Percentiles rank a stretch among this genome's conserved stretches.
These are phyloP conservation scores for Drechslerella dactyloides DNA, from an alignment of 2,329 filamentous ascomycete species.

Conservation along the genomic window DNA sequence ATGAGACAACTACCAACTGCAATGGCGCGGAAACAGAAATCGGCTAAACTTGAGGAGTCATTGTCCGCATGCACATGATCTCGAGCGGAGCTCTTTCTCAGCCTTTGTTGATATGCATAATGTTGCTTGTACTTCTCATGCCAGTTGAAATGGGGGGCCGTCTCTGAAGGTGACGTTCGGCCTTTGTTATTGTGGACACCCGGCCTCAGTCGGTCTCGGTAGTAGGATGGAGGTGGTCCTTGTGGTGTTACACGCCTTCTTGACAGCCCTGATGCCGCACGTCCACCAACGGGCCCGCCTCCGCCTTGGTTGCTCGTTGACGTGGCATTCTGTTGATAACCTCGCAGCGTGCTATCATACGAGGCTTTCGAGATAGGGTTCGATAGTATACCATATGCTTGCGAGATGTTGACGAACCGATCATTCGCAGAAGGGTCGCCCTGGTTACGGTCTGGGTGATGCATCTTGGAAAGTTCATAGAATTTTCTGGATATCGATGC, in stretches of 20 bases:
- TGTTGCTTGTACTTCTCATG: conserved; percentile 76
- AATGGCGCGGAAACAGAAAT: conserved; percentile 34
- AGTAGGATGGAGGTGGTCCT: conserved; percentile 89
- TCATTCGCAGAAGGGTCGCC: conserved; percentile 72
- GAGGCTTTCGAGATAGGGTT: conserved; percentile 73
- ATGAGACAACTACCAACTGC: conserved; percentile 40
- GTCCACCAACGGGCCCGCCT: conserved; percentile 70
- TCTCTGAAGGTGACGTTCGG: conserved; percentile 60
- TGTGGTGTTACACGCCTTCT: conserved; percentile 76
- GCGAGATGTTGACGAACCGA: conserved; percentile 81
- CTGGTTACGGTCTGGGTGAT: conserved; percentile 92
- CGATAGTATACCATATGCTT: conserved; percentile 80
- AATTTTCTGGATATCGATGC: conserved; percentile 62
- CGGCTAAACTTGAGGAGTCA: conserved; percentile 15
- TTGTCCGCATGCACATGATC: neutral
- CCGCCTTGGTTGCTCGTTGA: conserved; percentile 63
- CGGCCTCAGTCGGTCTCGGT: conserved; percentile 68
- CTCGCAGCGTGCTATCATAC: conserved; percentile 71
- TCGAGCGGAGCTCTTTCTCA: conserved; percentile 52
- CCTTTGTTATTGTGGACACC: conserved; percentile 64
- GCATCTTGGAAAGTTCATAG: conserved; percentile 85
- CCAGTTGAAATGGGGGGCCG: conserved; percentile 79
- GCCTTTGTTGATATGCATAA: conserved; percentile 57
- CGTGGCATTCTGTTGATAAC: neutral
- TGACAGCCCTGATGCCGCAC: conserved; percentile 81